Conservation (phyloP, 805 yeast species). For the Dipodascus geniculatus region DNA sequence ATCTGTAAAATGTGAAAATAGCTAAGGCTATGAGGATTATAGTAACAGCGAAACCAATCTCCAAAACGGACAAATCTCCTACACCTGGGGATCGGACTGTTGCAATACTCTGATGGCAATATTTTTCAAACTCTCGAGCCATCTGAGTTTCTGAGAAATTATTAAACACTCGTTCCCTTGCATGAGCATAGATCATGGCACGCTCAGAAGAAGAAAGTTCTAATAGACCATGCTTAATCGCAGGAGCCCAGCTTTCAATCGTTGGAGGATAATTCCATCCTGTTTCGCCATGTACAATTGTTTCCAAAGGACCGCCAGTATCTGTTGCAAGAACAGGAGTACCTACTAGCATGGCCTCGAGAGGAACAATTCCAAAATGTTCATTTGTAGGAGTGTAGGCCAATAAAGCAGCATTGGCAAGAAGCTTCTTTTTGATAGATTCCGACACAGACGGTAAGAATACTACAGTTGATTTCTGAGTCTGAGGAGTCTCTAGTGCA, state of each 20-base stretch:
- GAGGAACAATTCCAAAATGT: conserved; percentile 96
- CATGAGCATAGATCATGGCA: conserved; percentile 21
- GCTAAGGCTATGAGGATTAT: background rate
- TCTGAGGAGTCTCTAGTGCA: background rate
- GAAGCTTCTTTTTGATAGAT: conserved; percentile 47
- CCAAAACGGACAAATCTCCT: background rate
- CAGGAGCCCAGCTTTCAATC: conserved; percentile 26
- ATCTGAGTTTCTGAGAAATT: conserved; percentile 24
- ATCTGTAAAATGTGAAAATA: background rate
- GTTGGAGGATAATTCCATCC: conserved; percentile 29
- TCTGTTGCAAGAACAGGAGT: conserved; percentile 79
- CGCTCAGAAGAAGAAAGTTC: conserved; percentile 14
- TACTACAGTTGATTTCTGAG: conserved; percentile 35
- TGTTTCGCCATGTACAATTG: conserved; percentile 36
- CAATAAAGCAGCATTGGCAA: conserved; percentile 45
- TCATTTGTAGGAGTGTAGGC: conserved; percentile 85
- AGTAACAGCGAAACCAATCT: background rate
- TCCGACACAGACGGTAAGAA: conserved; percentile 77
- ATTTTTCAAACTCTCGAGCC: conserved; percentile 20
- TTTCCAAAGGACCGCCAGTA: conserved; percentile 89
- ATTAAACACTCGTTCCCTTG: conserved; percentile 20
- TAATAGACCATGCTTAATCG: conserved; percentile 20
- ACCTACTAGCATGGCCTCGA: conserved; percentile 82
- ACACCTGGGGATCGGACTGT: conserved; percentile 6
- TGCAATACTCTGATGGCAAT: conserved; percentile 3